Evolutionary conservation across 805 yeast genomes (phyloP).

Genomic region (Saccharomycopsis capsularis): DNA sequence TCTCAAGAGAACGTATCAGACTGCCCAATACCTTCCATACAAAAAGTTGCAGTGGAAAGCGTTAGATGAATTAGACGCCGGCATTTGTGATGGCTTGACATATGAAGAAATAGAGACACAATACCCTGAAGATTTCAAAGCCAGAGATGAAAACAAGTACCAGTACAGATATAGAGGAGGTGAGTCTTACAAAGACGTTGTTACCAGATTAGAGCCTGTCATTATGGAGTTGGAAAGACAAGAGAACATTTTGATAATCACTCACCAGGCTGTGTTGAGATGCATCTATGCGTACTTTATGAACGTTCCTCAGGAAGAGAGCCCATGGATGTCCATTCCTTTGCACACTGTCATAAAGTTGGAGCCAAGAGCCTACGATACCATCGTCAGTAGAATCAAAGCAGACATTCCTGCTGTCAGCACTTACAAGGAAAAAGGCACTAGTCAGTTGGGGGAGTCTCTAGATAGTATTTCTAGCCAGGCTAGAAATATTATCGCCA

Average conservation of each 20-base stretch:
- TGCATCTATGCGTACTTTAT: slow-evolving; percentile 96
- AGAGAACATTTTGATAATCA: slow-evolving; percentile 89
- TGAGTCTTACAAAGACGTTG: slow-evolving; percentile 93
- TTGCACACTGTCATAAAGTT: slow-evolving; percentile 87
- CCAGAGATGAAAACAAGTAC: slow-evolving; percentile 92
- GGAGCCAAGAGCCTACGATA: slow-evolving; percentile 92
- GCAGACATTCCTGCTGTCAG: slow-evolving; percentile 98
- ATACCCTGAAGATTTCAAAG: slow-evolving; percentile 89
- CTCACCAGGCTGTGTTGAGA: slow-evolving; percentile 95
- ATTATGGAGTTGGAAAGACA: slow-evolving; percentile 98
- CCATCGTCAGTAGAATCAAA: slow-evolving; percentile 80
- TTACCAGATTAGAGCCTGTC: slow-evolving; percentile 89
- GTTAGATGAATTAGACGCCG: slow-evolving; percentile 88
- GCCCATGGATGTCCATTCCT: slow-evolving; percentile 99
- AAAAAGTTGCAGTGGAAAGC: slow-evolving; percentile 97
- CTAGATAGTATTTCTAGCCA: slow-evolving; percentile 6
- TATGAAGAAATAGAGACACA: slow-evolving; percentile 72
- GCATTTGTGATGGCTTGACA: slow-evolving; percentile 87
- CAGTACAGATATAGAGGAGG: slow-evolving; percentile 97
- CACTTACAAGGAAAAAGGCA: slow-evolving; percentile 93
- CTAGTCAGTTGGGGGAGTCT: slow-evolving; percentile 41
- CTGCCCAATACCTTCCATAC: slow-evolving; percentile 68
- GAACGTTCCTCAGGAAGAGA: slow-evolving; percentile 96
- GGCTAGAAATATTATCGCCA: slow-evolving; percentile 20
- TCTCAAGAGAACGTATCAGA: slow-evolving; percentile 71